Conservation (phyloP, 1,284 basidiomycete species). For the Amanita bisporigera region DNA sequence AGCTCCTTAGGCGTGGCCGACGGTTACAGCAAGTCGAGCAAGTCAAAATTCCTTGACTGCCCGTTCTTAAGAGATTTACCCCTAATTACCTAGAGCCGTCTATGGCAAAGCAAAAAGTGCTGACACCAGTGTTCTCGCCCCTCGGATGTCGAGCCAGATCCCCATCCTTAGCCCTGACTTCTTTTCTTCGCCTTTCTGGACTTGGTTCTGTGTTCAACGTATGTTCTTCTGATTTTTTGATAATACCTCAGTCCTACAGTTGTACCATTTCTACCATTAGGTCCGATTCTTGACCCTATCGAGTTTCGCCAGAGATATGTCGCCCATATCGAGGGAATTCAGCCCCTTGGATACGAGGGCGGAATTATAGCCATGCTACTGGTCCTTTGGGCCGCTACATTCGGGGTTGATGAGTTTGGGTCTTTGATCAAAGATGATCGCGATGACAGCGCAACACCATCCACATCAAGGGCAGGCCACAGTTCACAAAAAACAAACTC, state of each 20-base stretch:
- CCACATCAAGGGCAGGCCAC: not conserved
- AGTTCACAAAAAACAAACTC: not conserved
- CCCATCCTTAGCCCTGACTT: conserved; percentile 78
- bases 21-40: conserved; percentile 85
- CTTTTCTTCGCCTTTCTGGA: conserved; percentile 83
- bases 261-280: conserved; percentile 42
- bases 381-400: conserved; percentile 86
- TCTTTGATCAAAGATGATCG: not conserved
- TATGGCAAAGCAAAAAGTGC: conserved; percentile 55
- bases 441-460: not conserved
- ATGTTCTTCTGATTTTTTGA: conserved; percentile 45
- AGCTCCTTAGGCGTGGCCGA: conserved; percentile 80
- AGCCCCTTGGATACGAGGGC: conserved; percentile 62
- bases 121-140: conserved; percentile 46
- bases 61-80: not conserved
- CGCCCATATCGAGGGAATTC: conserved; percentile 61
- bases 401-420: conserved; percentile 82
- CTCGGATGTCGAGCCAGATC: conserved; percentile 55
- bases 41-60: conserved; percentile 29
- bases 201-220: conserved; percentile 84
- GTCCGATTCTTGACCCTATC: conserved; percentile 71
- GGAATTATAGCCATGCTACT: conserved; percentile 71
- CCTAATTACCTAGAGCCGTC: conserved; percentile 53
- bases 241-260: conserved; percentile 18
- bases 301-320: conserved; percentile 77